phyloP scores from a whole-genome alignment of 176 grass and related monocot species.

The Phoenix roebelenii region DNA sequence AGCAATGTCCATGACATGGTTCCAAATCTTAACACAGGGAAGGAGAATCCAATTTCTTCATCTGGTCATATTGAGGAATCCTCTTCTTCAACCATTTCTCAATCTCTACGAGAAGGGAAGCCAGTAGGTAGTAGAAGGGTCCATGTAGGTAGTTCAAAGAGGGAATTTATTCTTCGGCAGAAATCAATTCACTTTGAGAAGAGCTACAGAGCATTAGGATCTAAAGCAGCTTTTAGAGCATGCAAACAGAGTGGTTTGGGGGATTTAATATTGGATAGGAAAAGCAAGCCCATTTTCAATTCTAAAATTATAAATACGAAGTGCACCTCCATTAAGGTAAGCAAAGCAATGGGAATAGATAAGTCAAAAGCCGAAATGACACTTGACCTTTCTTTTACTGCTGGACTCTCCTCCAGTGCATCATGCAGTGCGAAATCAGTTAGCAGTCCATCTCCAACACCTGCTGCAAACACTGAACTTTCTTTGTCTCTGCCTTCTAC shows the following conservation, averaged over 20 bases:
- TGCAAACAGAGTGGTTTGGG: conserved; percentile 4
- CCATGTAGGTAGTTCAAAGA: conserved; percentile 11
- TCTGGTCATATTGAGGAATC: conserved; percentile 9
- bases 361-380: neutral
- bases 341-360: conserved; percentile 4
- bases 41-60: neutral
- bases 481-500: conserved; percentile 54
- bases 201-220: neutral
- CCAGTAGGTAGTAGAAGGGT: neutral
- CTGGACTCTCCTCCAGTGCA: conserved; percentile 16
- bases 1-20: neutral
- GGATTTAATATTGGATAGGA: neutral
- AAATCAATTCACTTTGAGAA: conserved; percentile 9
- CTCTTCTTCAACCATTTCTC: neutral
- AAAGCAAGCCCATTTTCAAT: conserved; percentile 1
- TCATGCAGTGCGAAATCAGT: conserved; percentile 30
- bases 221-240: conserved; percentile 4
- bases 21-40: neutral
- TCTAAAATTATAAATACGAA: conserved; percentile 1
- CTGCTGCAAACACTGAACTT: conserved; percentile 53
- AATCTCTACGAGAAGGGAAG: conserved; percentile 7
- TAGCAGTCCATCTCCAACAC: conserved; percentile 21
- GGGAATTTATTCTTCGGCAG: neutral
- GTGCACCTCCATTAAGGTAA: neutral
- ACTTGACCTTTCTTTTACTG: conserved; percentile 6